Evolutionary conservation across 148 eudicot species (phyloP).

Genomic region (Cornus suecica): DNA sequence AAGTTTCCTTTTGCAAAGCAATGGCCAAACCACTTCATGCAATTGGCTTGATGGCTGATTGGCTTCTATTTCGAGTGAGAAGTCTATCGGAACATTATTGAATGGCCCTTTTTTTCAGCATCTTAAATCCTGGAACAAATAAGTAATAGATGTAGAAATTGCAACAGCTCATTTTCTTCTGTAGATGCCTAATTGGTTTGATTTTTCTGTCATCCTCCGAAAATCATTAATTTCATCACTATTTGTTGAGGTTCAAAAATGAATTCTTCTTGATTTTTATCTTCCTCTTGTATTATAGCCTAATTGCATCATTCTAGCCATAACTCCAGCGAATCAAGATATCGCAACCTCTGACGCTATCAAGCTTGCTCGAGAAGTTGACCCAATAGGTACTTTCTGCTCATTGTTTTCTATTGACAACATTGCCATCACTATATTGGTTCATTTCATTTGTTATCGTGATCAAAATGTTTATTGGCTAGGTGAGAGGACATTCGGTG

Average conservation of each 20-base stretch:
- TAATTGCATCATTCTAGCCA: conserved; percentile 78
- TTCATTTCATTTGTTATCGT: not conserved
- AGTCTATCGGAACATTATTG: not conserved
- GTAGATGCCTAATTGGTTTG: not conserved
- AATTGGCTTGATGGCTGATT: not conserved
- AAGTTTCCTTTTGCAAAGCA: conserved; percentile 2
- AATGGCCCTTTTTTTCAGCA: not conserved
- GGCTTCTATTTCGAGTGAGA: not conserved
- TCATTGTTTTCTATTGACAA: not conserved
- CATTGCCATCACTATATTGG: not conserved
- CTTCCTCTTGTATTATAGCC: conserved; percentile 42
- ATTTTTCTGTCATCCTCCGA: not conserved
- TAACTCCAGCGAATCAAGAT: conserved; percentile 94
- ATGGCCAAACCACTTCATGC: conserved; percentile 1
- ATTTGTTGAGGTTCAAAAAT: not conserved
- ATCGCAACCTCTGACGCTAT: conserved; percentile 93
- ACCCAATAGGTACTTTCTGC: conserved; percentile 55
- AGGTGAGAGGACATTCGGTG: conserved; percentile 74
- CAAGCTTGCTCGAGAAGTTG: conserved; percentile 81
- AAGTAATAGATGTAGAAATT: not conserved
- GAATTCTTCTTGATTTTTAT: not conserved
- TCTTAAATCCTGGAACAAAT: not conserved
- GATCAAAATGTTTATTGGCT: conserved; percentile 6
- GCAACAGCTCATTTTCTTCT: conserved; percentile 2
- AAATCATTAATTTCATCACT: not conserved